These are phyloP conservation scores for Russula earlei DNA, from an alignment of 768 basidiomycete species.

Conservation along the genomic window DNA sequence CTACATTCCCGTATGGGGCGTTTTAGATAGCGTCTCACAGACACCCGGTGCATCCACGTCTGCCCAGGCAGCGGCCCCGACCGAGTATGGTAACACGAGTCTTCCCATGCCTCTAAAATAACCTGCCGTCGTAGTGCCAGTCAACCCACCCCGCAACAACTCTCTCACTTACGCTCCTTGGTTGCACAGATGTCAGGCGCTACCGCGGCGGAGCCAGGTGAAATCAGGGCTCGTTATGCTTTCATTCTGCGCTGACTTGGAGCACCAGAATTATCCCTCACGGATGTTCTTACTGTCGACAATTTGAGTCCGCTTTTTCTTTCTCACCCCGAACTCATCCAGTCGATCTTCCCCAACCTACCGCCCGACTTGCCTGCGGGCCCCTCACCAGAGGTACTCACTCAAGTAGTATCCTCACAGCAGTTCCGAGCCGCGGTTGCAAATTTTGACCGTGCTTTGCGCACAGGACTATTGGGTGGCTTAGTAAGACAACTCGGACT, in stretches of 20 bases:
- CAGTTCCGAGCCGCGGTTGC: conserved; percentile 75
- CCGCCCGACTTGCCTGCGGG: conserved; percentile 67
- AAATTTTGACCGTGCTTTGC: conserved; percentile 75
- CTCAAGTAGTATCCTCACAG: conserved; percentile 70
- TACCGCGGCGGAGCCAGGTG: conserved; percentile 29
- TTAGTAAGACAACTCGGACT: conserved; percentile 73
- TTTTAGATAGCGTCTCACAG: conserved; percentile 27
- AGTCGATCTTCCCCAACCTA: conserved; percentile 69
- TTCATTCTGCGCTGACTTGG: conserved; percentile 10
- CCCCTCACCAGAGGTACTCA: conserved; percentile 58
- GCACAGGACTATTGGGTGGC: conserved; percentile 67
- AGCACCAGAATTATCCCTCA: conserved; percentile 49
- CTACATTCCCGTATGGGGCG: conserved; percentile 48
- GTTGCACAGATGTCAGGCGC: conserved; percentile 34
- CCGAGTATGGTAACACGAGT: conserved; percentile 4
- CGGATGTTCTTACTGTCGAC: conserved; percentile 66
- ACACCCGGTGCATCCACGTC: conserved; percentile 40
- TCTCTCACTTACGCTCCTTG: conserved; percentile 50
- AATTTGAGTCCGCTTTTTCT: conserved; percentile 66
- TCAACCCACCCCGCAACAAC: conserved; percentile 49
- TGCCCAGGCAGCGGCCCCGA: conserved; percentile 21
- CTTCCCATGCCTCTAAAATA: background rate
- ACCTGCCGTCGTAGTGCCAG: background rate
- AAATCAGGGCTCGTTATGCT: conserved; percentile 5
- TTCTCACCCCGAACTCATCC: conserved; percentile 57